Evolutionary conservation across 1,284 basidiomycete species (phyloP).

Genomic region (Pseudozyma tsukubaensis): DNA sequence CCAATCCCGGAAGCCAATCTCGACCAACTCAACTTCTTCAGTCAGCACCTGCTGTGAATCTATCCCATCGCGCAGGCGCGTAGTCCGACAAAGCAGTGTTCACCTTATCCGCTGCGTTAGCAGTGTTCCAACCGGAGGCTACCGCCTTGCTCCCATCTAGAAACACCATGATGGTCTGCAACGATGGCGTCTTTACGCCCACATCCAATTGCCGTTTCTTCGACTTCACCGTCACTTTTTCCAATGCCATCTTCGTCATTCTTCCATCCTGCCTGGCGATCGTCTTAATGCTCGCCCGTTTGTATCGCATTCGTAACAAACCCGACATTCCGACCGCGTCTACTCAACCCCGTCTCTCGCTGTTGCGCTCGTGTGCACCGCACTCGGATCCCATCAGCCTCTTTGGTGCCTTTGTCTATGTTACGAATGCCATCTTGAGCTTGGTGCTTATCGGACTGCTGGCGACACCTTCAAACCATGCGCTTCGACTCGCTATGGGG

Average conservation of each 20-base stretch:
- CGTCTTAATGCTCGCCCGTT: constrained; percentile 13
- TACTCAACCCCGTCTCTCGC: constrained; percentile 14
- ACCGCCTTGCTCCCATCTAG: neutral
- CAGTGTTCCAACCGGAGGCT: neutral
- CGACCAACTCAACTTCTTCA: no score
- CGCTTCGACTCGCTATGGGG: constrained; percentile 18
- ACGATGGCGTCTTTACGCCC: constrained; percentile 49
- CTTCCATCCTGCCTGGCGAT: constrained; percentile 43
- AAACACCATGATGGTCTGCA: constrained; percentile 28
- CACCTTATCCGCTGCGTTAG: no score
- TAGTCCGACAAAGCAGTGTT: no score
- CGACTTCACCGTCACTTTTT: constrained; percentile 57
- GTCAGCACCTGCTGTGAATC: no score
- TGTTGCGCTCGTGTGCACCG: constrained; percentile 23
- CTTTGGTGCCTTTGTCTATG: constrained; percentile 28
- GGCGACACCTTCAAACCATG: constrained; percentile 11
- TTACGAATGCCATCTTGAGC: constrained; percentile 33
- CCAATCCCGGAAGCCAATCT: no score
- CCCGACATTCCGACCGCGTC: constrained; percentile 21
- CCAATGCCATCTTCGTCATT: constrained; percentile 44
- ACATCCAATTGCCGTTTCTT: constrained; percentile 54
- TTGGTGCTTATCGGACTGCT: constrained; percentile 23
- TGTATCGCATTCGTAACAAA: constrained; percentile 28
- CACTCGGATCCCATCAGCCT: constrained; percentile 40
- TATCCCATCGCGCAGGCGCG: no score